Conservation (phyloP, 768 basidiomycete genomes). For the Panaeolus papilionaceus region DNA sequence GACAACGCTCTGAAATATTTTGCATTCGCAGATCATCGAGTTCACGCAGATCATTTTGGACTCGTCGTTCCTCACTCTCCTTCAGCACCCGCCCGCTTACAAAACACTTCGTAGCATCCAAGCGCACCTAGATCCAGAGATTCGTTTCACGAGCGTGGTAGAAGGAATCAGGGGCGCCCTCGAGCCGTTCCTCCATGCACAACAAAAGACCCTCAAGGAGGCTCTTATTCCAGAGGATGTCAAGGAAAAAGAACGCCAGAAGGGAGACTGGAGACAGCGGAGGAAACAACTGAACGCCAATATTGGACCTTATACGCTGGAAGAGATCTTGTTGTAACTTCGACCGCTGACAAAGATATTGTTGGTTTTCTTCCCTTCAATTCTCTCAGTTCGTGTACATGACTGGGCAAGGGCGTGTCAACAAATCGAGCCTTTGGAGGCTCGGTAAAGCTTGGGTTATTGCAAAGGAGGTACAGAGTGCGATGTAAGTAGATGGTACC, state of each 20-base stretch:
- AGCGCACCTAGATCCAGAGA: slow-evolving; percentile 60
- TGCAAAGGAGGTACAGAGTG: neutral
- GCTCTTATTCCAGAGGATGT: slow-evolving; percentile 38
- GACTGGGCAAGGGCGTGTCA: neutral
- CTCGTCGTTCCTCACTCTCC: slow-evolving; percentile 69
- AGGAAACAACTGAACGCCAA: slow-evolving; percentile 57
- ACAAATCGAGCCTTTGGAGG: neutral
- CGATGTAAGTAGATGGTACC: neutral
- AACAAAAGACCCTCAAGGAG: slow-evolving; percentile 54
- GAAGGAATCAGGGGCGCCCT: slow-evolving; percentile 66
- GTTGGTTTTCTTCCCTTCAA: neutral
- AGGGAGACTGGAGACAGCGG: slow-evolving; percentile 58
- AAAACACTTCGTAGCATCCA: slow-evolving; percentile 54
- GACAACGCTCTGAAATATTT: no score
- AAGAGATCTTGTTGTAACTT: slow-evolving; percentile 55
- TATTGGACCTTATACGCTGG: slow-evolving; percentile 74
- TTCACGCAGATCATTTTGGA: slow-evolving; percentile 76
- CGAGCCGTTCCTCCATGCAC: slow-evolving; percentile 65
- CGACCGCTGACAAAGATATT: neutral
- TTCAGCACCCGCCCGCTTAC: slow-evolving; percentile 70
- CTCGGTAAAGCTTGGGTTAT: neutral
- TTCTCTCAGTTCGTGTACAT: no score
- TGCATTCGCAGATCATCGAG: slow-evolving; percentile 54
- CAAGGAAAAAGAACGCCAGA: slow-evolving; percentile 37
- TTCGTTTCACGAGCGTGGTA: slow-evolving; percentile 52